Conservation (phyloP, 108 stramenopile genomes). For the Cyclostephanos invisitatus region DNA sequence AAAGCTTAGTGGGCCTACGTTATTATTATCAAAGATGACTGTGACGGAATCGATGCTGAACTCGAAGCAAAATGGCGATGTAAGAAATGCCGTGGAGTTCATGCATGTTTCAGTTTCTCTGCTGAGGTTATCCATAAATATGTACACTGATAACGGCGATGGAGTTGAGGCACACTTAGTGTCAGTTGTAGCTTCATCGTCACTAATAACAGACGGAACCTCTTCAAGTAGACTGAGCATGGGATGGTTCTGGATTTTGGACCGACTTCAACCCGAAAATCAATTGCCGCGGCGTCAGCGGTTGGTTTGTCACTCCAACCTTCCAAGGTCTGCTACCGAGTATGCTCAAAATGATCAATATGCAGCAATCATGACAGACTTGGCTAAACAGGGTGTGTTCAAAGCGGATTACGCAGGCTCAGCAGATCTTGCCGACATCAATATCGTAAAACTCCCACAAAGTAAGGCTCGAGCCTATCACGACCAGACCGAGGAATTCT, state of each 20-base stretch:
- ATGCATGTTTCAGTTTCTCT: conserved; percentile 53
- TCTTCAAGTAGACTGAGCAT: conserved; percentile 57
- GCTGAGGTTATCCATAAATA: conserved; percentile 51
- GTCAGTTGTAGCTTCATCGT: conserved; percentile 60
- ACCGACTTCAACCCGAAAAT: conserved; percentile 46
- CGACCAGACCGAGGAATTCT: conserved; percentile 36
- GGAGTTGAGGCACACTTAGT: conserved; percentile 81
- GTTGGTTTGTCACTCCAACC: conserved; percentile 74
- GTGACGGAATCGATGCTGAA: conserved; percentile 22
- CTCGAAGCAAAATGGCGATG: conserved; percentile 21
- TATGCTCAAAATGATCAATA: conserved; percentile 59
- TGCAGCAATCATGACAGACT: conserved; percentile 54
- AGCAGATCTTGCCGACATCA: conserved; percentile 74
- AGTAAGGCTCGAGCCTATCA: conserved; percentile 28
- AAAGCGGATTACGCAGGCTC: conserved; percentile 55
- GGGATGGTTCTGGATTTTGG: conserved; percentile 90
- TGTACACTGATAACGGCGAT: conserved; percentile 54
- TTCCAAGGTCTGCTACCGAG: conserved; percentile 55
- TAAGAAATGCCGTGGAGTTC: conserved; percentile 22
- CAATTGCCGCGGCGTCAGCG: conserved; percentile 57
- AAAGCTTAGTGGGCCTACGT: background rate
- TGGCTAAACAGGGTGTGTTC: conserved; percentile 62
- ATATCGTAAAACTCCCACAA: conserved; percentile 34
- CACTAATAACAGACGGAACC: conserved; percentile 58
- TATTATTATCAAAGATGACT: conserved; percentile 21